Conservation (phyloP, 2,329 filamentous ascomycete genomes). For the Monilinia fructigena region DNA sequence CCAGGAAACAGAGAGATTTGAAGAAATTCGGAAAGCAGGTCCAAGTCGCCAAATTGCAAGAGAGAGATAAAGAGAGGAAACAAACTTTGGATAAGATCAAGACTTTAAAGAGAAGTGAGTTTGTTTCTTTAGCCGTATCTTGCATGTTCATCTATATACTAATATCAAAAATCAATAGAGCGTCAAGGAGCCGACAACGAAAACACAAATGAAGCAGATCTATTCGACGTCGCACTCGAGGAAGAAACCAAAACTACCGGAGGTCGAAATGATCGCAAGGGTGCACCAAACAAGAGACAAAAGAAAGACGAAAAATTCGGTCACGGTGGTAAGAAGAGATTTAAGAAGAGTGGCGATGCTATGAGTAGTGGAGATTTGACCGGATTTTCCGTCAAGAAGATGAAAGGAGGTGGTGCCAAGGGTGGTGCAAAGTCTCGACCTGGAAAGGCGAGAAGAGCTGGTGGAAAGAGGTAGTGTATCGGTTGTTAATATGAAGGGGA, state of each 20-base stretch:
- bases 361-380: constrained; percentile 76
- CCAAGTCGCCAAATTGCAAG: constrained; percentile 92
- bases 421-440: constrained; percentile 43
- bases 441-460: constrained; percentile 47
- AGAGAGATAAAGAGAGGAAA: constrained; percentile 87
- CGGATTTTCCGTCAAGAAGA: constrained; percentile 77
- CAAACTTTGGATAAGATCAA: constrained; percentile 96
- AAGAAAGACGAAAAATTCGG: constrained; percentile 96
- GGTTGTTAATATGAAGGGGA: constrained; percentile 6
- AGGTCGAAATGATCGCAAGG: constrained; percentile 27
- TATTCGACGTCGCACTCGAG: constrained; percentile 90
- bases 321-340: constrained; percentile 92
- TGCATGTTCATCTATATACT: constrained; percentile 12
- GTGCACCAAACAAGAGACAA: constrained; percentile 68
- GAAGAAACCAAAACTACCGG: constrained; percentile 37
- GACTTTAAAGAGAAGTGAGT: constrained; percentile 88
- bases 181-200: constrained; percentile 67
- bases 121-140: background rate
- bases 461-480: constrained; percentile 35
- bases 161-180: constrained; percentile 55
- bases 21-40: constrained; percentile 99
- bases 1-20: constrained; percentile 85
- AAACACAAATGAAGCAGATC: constrained; percentile 70
- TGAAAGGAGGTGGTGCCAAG: constrained; percentile 62
- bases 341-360: constrained; percentile 87